Conservation (phyloP, 495 filamentous ascomycete genomes). For the Oidiodendron maius region DNA sequence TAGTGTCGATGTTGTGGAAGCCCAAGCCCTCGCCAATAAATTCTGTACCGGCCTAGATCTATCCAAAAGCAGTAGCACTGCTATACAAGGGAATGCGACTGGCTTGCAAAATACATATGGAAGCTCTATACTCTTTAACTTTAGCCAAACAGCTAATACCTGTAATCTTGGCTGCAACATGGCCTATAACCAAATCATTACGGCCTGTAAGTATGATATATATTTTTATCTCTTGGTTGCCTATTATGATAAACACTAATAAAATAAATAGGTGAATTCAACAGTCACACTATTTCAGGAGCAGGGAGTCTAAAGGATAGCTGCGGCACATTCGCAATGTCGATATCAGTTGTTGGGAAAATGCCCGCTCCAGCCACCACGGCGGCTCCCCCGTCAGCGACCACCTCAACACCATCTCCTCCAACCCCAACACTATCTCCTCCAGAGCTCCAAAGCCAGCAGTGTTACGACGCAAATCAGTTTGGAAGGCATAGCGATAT, state of each 20-base stretch:
- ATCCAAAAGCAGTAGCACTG: too few species aligned
- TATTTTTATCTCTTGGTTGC: not conserved
- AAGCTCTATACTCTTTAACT: slow-evolving; percentile 2
- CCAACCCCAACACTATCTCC: slow-evolving; percentile 1
- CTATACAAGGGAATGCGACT: too few species aligned
- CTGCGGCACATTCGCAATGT: too few species aligned
- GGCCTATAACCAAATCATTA: slow-evolving; percentile 1
- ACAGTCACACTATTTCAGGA: not conserved
- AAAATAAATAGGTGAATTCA: too few species aligned
- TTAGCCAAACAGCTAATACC: slow-evolving; percentile 3
- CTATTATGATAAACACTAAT: not conserved
- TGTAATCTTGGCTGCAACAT: slow-evolving; percentile 3
- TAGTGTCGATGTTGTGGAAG: not conserved
- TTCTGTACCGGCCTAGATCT: slow-evolving; percentile 3
- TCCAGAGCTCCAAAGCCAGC: slow-evolving; percentile 4
- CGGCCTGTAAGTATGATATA: slow-evolving; percentile 1
- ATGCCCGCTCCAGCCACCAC: too few species aligned
- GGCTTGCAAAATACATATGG: slow-evolving; percentile 1
- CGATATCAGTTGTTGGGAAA: too few species aligned
- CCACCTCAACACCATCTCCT: not conserved
- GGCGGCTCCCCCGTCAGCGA: too few species aligned
- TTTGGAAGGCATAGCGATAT: slow-evolving; percentile 4
- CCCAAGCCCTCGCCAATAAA: not conserved
- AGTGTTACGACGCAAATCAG: slow-evolving; percentile 2
- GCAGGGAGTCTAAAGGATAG: slow-evolving; percentile 6